Conservation (phyloP, 129 eudicot genomes). For the Arctium lappa region DNA sequence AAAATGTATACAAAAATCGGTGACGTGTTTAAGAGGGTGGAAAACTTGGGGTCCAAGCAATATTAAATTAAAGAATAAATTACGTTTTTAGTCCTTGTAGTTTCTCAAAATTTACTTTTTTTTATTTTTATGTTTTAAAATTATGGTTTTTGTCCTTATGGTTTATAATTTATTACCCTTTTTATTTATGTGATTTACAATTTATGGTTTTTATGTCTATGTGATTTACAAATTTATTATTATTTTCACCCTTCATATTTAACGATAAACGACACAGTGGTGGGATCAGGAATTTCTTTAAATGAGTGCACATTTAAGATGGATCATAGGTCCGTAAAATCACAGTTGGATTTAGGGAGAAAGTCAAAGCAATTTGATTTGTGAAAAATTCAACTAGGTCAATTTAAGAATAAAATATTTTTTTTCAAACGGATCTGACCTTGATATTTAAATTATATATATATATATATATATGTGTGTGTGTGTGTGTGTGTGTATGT, state of each 20-base stretch:
- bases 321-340: too few species aligned
- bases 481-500: too few species aligned
- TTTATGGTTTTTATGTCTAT: not conserved
- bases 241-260: not conserved
- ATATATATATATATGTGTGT: too few species aligned
- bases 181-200: not conserved
- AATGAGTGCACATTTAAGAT: too few species aligned
- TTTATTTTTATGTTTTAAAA: not conserved
- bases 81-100: not conserved
- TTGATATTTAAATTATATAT: too few species aligned
- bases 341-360: too few species aligned
- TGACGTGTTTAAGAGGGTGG: not conserved
- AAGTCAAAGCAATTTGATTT: too few species aligned
- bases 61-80: not conserved
- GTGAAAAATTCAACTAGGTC: too few species aligned
- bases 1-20: not conserved
- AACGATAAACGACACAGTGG: not conserved
- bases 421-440: too few species aligned
- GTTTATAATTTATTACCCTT: not conserved
- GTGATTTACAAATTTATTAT: not conserved
- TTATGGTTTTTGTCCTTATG: not conserved
- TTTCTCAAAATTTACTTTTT: not conserved
- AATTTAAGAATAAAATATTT: too few species aligned
- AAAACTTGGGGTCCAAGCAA: constrained; percentile 26
- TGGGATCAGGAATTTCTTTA: too few species aligned